Evolutionary conservation across 2,329 filamentous ascomycete genomes (phyloP).

Genomic region (Arthrobotrys musiformis): DNA sequence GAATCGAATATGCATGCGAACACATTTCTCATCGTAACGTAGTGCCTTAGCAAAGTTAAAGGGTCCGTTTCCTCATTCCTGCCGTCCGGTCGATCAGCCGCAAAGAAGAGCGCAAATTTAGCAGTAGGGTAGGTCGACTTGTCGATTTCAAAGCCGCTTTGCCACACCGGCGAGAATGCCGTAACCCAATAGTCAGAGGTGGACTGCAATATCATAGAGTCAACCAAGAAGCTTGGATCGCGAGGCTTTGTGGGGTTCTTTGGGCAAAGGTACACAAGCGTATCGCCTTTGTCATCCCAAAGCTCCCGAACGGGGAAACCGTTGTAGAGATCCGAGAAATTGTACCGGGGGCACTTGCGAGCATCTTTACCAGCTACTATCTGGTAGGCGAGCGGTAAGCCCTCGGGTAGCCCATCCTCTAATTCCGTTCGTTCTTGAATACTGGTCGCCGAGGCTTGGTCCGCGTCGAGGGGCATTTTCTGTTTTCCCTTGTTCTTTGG

Average conservation of each 20-base stretch:
- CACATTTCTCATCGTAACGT: slow-evolving; percentile 50
- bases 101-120: slow-evolving; percentile 45
- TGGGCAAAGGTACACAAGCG: slow-evolving; percentile 42
- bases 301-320: slow-evolving; percentile 31
- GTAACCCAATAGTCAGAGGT: slow-evolving; percentile 45
- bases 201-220: slow-evolving; percentile 20
- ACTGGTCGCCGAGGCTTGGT: not conserved
- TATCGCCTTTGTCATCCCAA: slow-evolving; percentile 43
- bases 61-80: slow-evolving; percentile 49
- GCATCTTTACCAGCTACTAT: slow-evolving; percentile 30
- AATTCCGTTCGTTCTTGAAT: not conserved
- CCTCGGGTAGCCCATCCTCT: not conserved
- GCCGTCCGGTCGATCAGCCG: slow-evolving; percentile 31
- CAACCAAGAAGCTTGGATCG: slow-evolving; percentile 41
- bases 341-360: slow-evolving; percentile 27
- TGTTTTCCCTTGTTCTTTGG: slow-evolving; percentile 23
- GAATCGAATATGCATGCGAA: slow-evolving; percentile 54
- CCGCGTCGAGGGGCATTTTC: not conserved
- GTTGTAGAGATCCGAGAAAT: slow-evolving; percentile 32
- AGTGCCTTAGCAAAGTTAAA: slow-evolving; percentile 25
- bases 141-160: slow-evolving; percentile 44
- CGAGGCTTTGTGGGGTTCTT: slow-evolving; percentile 22
- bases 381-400: slow-evolving; percentile 32
- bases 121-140: slow-evolving; percentile 32
- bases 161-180: slow-evolving; percentile 48